Evolutionary conservation across 306 rosid genomes (phyloP).

Genomic region (Notholithocarpus densiflorus): DNA sequence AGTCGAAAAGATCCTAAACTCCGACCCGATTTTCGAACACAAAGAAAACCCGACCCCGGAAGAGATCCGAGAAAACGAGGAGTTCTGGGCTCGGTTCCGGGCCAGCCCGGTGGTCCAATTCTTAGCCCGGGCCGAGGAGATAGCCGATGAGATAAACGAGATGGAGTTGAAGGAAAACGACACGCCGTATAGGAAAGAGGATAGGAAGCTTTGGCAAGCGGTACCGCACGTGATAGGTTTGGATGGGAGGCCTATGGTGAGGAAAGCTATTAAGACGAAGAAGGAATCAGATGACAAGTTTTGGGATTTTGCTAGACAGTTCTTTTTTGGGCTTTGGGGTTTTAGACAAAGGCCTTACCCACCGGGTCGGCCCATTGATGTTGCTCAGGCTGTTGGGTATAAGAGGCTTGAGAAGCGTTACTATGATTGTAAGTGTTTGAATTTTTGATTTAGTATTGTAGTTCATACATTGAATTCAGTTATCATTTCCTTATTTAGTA

Average conservation of each 20-base stretch:
- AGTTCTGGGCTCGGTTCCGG: constrained; percentile 39
- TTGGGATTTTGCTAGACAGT: constrained; percentile 88
- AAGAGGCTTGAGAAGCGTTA: constrained; percentile 72
- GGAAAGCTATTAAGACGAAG: constrained; percentile 54
- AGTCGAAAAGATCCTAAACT: constrained; percentile 61
- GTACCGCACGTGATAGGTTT: constrained; percentile 66
- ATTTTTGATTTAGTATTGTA: background rate
- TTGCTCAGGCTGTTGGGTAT: constrained; percentile 90
- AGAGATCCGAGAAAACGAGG: constrained; percentile 54
- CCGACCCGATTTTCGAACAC: constrained; percentile 41
- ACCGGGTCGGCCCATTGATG: constrained; percentile 77
- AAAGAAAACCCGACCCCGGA: constrained; percentile 65
- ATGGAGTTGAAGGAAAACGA: constrained; percentile 61
- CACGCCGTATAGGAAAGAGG: constrained; percentile 55
- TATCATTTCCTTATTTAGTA: background rate
- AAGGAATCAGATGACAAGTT: constrained; percentile 53
- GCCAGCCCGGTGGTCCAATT: constrained; percentile 59
- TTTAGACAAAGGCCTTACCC: constrained; percentile 87
- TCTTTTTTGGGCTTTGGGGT: constrained; percentile 82
- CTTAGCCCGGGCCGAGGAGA: constrained; percentile 52
- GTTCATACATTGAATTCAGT: background rate
- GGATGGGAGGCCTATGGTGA: constrained; percentile 89
- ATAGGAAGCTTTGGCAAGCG: constrained; percentile 59
- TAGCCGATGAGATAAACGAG: constrained; percentile 54
- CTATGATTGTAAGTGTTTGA: constrained; percentile 74